These are phyloP conservation scores for Leccinum boreale DNA, from an alignment of 768 basidiomycete species.

Conservation along the genomic window DNA sequence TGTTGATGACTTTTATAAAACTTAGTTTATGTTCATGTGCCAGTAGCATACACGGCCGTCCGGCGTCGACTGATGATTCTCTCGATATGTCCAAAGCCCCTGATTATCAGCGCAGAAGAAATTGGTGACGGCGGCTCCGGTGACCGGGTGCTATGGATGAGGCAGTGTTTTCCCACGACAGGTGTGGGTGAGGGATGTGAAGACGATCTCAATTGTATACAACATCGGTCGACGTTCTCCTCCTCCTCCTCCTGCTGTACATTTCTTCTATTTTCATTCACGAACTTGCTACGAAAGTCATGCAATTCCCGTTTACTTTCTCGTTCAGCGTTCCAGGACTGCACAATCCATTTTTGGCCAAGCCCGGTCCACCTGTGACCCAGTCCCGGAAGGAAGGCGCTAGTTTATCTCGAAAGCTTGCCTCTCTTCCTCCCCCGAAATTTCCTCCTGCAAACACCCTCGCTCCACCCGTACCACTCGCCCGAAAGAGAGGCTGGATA, in stretches of 20 bases:
- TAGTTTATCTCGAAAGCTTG: constrained; percentile 20
- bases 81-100: no score
- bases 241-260: background rate
- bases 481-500: constrained; percentile 72
- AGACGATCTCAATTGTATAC: background rate
- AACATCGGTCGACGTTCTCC: background rate
- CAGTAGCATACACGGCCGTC: no score
- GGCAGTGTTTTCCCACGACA: constrained; percentile 10
- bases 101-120: no score
- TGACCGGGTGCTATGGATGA: background rate
- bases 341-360: constrained; percentile 57
- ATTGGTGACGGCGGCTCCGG: no score
- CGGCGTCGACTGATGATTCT: no score
- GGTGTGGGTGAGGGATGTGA: background rate
- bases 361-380: constrained; percentile 14
- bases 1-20: no score
- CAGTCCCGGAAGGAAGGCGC: constrained; percentile 27
- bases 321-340: constrained; percentile 61
- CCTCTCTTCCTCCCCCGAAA: constrained; percentile 15
- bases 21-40: no score
- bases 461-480: constrained; percentile 39
- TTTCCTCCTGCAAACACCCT: constrained; percentile 14
- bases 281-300: constrained; percentile 29
- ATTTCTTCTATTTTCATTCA: constrained; percentile 8
- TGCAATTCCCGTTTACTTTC: constrained; percentile 74